These are phyloP conservation scores for Endoconidiophora laricicola DNA, from an alignment of 2,329 filamentous ascomycete genomes.

Conservation along the genomic window DNA sequence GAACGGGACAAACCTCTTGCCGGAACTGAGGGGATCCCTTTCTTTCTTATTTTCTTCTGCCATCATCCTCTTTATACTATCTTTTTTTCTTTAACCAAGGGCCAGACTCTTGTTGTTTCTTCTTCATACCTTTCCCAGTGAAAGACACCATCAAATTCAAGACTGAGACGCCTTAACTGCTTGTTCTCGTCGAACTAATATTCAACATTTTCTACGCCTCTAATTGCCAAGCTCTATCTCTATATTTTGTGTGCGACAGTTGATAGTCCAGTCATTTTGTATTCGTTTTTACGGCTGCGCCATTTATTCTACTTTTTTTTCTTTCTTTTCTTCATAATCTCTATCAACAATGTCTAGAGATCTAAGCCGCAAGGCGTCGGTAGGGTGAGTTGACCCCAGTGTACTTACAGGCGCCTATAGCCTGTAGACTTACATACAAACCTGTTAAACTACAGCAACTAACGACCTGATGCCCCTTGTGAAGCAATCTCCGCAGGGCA, in stretches of 20 bases:
- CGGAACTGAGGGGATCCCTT: background rate
- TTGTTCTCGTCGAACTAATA: too few species aligned
- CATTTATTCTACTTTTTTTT: background rate
- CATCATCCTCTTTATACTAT: background rate
- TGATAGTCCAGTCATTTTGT: too few species aligned
- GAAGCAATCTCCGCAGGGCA: too few species aligned
- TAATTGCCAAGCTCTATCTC: too few species aligned
- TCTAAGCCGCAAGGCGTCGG: slow-evolving; percentile 2
- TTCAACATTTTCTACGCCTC: too few species aligned
- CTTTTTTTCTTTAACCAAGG: background rate
- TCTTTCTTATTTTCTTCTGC: background rate
- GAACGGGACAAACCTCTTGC: too few species aligned
- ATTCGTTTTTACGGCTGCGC: background rate
- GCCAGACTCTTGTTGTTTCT: too few species aligned
- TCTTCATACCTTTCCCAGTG: too few species aligned
- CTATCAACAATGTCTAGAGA: slow-evolving; percentile 6
- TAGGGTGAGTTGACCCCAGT: background rate
- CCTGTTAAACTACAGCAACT: background rate
- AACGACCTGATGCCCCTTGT: background rate
- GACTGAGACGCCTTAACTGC: too few species aligned
- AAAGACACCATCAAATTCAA: too few species aligned
- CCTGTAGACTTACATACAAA: background rate
- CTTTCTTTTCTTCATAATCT: background rate
- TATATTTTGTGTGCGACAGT: too few species aligned
- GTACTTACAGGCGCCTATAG: background rate